Evolutionary conservation across 441 rosid species (phyloP), one percentile per base, ranked within the genome.

Genomic region (Syzygium malaccense): DNA sequence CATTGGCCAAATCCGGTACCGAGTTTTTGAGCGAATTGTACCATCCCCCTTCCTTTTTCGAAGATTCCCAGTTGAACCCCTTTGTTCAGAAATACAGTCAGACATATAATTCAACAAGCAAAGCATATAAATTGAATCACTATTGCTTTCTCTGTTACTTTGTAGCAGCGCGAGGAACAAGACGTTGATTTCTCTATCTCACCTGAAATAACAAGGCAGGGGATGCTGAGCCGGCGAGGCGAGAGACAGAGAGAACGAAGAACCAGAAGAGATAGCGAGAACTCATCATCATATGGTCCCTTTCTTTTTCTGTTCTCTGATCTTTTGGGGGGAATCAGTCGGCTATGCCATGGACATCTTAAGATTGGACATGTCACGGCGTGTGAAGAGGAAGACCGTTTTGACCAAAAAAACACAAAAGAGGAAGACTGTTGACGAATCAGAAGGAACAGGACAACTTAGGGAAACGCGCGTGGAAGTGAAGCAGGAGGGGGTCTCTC

Each of bases 31-130:
- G 91, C 4, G 92, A 93, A 55, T 94, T 96, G 93, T 95, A 95
- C 94, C 94, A 95, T 53, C 97, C 97, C 57, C 96, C 96, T 87
- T 90, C 89, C 80, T 91, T 91, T 68, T 92, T 93, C 75, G 87
- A 86, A 71, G 98, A 95, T 86, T 95, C 98, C 98, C 97, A 95
- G 60, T 93, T 93, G 91, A 94, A 93, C n/a, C 92, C 96, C 95
- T 94, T 18, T 23, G 62, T 25, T 85, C 18, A 71, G 20, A 56
- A 32, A 53, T 86, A 75, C 45, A 66, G 75, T 14, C 84, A 32
- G 79, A 18, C 41, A 62, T 58, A 25, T 37, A 75, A 33, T 26
- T 57, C 80, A 71, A 37, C 80, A 71, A 71, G 80, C 20, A 71
- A 71, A 71, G 80, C 49, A 71, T 37, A 71, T 20, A 37, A 20